These are phyloP conservation scores for Turritis glabra DNA, from an alignment of 345 rosid species.

Conservation along the genomic window DNA sequence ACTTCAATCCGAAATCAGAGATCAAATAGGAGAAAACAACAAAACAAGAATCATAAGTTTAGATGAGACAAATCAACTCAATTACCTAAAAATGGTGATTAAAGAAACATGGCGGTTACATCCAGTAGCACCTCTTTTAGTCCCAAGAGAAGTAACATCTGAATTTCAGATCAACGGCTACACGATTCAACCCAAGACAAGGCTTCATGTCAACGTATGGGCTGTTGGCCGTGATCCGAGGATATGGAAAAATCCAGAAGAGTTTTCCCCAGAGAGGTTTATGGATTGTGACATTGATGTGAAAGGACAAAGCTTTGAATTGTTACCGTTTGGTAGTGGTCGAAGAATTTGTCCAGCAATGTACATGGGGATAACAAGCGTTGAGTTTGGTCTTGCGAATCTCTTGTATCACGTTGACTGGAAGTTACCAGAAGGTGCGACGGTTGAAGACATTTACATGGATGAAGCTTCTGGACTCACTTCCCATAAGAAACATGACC, in stretches of 20 bases:
- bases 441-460: slow-evolving; percentile 22
- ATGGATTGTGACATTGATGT: slow-evolving; percentile 35
- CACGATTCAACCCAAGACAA: slow-evolving; percentile 38
- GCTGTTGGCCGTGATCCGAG: slow-evolving; percentile 43
- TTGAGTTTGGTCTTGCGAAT: slow-evolving; percentile 44
- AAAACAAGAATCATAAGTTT: slow-evolving; percentile 22
- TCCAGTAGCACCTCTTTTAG: slow-evolving; percentile 42
- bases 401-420: slow-evolving; percentile 38
- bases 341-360: slow-evolving; percentile 45
- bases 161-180: slow-evolving; percentile 35
- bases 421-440: slow-evolving; percentile 37
- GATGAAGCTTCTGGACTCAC: slow-evolving; percentile 35
- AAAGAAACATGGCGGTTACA: slow-evolving; percentile 50
- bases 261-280: slow-evolving; percentile 45
- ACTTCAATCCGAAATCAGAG: slow-evolving; percentile 52
- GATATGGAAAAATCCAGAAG: slow-evolving; percentile 41
- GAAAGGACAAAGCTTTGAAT: slow-evolving; percentile 40
- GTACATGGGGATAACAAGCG: slow-evolving; percentile 30
- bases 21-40: slow-evolving; percentile 20
- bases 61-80: slow-evolving; percentile 28
- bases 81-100: slow-evolving; percentile 43
- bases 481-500: slow-evolving; percentile 28
- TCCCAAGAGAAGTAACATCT: slow-evolving; percentile 45
- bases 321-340: slow-evolving; percentile 40
- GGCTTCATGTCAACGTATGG: slow-evolving; percentile 44